Evolutionary conservation across 116 monocot genomes (phyloP).

Genomic region (Dioscorea cayenensis): DNA sequence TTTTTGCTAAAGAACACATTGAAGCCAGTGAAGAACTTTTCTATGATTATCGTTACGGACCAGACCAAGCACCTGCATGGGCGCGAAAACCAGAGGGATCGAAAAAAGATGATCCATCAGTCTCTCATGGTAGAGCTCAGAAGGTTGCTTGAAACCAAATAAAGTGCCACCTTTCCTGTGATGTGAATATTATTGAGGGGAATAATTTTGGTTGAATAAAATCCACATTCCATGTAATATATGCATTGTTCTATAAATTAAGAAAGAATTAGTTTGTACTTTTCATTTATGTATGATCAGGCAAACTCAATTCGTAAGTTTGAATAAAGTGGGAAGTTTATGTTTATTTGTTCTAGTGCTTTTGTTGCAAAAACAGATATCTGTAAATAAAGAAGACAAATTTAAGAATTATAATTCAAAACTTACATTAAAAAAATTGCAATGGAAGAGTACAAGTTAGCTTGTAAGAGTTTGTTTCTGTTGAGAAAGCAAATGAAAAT

Average conservation of each 20-base stretch:
- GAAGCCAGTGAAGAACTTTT: slow-evolving; percentile 92
- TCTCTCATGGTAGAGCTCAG: slow-evolving; percentile 63
- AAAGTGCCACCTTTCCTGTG: background rate
- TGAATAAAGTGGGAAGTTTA: too few species aligned
- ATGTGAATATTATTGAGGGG: background rate
- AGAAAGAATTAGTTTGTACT: too few species aligned
- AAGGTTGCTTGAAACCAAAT: slow-evolving; percentile 56
- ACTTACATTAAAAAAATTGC: too few species aligned
- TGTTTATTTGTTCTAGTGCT: too few species aligned
- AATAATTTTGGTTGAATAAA: background rate
- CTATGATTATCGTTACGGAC: slow-evolving; percentile 95
- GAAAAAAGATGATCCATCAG: slow-evolving; percentile 56
- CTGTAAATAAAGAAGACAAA: too few species aligned
- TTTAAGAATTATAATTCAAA: too few species aligned
- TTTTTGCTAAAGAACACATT: slow-evolving; percentile 94
- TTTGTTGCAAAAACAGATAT: too few species aligned
- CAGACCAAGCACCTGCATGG: slow-evolving; percentile 91
- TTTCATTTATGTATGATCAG: background rate
- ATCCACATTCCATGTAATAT: background rate
- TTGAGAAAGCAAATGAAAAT: slow-evolving; percentile 30
- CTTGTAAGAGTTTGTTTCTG: slow-evolving; percentile 1
- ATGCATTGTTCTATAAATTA: background rate
- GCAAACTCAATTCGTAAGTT: background rate
- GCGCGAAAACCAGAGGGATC: slow-evolving; percentile 84
- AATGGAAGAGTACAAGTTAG: background rate